Evolutionary conservation across 805 yeast genomes (phyloP).

Genomic region (Metschnikowia cubensis): DNA sequence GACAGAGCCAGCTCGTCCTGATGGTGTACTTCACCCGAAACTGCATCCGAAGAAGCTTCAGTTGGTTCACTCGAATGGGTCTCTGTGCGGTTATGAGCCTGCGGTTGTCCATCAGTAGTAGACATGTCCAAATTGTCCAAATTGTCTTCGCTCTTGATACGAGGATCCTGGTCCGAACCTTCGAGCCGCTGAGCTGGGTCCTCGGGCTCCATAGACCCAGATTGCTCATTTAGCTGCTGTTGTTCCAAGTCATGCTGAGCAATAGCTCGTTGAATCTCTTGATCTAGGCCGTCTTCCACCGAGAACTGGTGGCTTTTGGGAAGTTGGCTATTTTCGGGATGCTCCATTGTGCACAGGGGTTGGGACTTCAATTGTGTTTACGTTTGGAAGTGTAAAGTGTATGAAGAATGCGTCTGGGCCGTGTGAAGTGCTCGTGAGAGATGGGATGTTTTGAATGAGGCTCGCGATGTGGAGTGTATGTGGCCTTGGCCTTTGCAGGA

Average conservation of each 20-base stretch:
- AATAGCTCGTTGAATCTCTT: slow-evolving; percentile 19
- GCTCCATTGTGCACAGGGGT: background rate
- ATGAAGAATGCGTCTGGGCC: background rate
- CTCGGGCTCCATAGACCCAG: background rate
- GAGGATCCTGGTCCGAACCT: background rate
- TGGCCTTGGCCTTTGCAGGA: background rate
- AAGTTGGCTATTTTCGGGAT: background rate
- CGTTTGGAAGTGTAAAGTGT: background rate
- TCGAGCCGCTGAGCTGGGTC: background rate
- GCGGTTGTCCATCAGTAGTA: background rate
- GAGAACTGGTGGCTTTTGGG: slow-evolving; percentile 12
- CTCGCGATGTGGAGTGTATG: slow-evolving; percentile 3
- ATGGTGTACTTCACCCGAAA: background rate
- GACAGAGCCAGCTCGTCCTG: background rate
- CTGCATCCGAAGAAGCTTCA: no score
- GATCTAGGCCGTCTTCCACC: slow-evolving; percentile 20
- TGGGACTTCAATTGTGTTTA: background rate
- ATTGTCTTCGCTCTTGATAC: background rate
- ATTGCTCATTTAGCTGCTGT: slow-evolving; percentile 10
- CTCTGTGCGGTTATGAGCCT: background rate
- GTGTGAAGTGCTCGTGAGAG: background rate
- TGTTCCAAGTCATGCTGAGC: slow-evolving; percentile 21
- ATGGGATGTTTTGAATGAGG: slow-evolving; percentile 1
- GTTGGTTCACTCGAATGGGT: background rate
- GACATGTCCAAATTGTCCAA: background rate